These are phyloP conservation scores for Actinidia arguta DNA, from an alignment of 179 eudicot genomes.

Conservation along the genomic window DNA sequence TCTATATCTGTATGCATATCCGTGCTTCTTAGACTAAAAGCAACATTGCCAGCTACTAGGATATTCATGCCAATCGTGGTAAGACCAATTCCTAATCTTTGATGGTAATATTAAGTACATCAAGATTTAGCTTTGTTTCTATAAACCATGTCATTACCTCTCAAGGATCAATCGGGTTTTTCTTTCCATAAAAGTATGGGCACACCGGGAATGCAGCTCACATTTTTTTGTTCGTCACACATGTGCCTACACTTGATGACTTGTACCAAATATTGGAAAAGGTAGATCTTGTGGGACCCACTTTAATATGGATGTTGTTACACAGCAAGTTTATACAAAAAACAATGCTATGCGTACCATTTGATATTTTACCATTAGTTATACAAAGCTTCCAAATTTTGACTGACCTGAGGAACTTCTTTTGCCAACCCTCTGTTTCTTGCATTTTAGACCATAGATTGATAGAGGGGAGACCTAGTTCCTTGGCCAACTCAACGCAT, in stretches of 20 bases:
- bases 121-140: constrained; percentile 7
- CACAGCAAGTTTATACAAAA: no score
- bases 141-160: background rate
- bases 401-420: constrained; percentile 76
- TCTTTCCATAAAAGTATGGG: background rate
- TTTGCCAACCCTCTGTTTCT: constrained; percentile 86
- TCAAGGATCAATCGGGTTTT: background rate
- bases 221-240: no score
- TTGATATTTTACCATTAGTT: no score
- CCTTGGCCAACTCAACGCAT: constrained; percentile 75
- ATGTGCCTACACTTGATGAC: no score
- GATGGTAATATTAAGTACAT: background rate
- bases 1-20: no score
- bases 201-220: no score
- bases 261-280: no score
- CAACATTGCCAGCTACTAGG: background rate
- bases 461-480: constrained; percentile 69
- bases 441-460: constrained; percentile 97
- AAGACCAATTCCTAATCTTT: background rate
- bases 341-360: no score
- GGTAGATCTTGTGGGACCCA: no score
- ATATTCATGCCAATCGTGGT: background rate
- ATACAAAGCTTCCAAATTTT: background rate
- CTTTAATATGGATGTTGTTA: no score
- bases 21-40: background rate